Evolutionary conservation across 495 filamentous ascomycete species (phyloP), one percentile per base, ranked within the genome.

Genomic region (Podospora bellae-mahoneyi): DNA sequence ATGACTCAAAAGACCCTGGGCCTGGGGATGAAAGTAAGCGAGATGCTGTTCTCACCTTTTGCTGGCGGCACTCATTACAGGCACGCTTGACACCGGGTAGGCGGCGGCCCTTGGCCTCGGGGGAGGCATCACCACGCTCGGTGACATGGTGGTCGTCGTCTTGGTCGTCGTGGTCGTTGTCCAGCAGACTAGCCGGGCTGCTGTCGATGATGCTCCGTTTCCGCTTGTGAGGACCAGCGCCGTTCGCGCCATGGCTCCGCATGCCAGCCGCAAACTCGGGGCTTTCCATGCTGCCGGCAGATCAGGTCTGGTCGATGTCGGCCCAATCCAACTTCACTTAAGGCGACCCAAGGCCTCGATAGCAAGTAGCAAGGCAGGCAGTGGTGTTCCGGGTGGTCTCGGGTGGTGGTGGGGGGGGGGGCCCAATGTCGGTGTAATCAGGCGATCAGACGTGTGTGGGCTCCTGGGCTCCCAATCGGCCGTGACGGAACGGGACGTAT

Each of bases 31-130:
- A 34, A 20, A 15, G 54, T 32, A 60, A 60, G 56, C 64, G 60
- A 19, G 62, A 65, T 26, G 66, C 60, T 54, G 23, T 16, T 23
- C 65, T 34, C 55, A 76, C 92, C 85, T 97, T 97, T 79, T 97
- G 93, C 78, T 97, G 94, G 54, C 93, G 87, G 78, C 94, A 97
- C 76, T 97, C 92, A 79, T 97, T 97, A 77, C 93, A 97, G 18
- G 93, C 93, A 67, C 92, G 87, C 79, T 96, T 96, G 59, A 93
- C 89, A 13, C 88, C 87, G 15, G 90, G 91, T 66, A 77, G 68
- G 7, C 76, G 73, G 48, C 75, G 75, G 39, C 57, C 74, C 68
- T 76, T 77, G 54, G 74, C 65, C 68, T 75, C 75, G 19, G 75
- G 75, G 3, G 75, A 77, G 64, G 60, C 74, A 4, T 73, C 92